Base-by-base conservation (phyloP, 768 basidiomycete species). In the Coprinellus aureogranulatus region DNA sequence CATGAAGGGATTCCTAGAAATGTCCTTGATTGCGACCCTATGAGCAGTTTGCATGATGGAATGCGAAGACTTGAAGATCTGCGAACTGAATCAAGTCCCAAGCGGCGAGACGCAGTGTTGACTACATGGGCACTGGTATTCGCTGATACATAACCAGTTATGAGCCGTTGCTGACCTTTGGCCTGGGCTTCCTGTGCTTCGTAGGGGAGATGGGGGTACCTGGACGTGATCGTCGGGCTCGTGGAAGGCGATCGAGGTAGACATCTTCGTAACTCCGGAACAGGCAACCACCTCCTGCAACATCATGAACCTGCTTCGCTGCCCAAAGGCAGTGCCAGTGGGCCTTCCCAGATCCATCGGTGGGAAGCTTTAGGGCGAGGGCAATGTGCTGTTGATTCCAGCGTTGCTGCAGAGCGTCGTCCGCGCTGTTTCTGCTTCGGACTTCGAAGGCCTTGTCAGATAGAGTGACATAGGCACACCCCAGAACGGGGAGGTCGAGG, bases 291-390 rank as follows among this genome's bases (percentile, higher is more conserved):
- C 75, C 76, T 4, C 62, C 65, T 14, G 61, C 50, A 28, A 70
- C 66, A 64, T 84, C 78, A 58, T 78, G 73, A 59, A 86, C 85
- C 23, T 77, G 72, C 58, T 85, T 74, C 26, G 76, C 77, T n/a
- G 84, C 85, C 83, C 82, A 87, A 34, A 87, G 77, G 67, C 83
- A 86, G 57, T 85, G 82, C 85, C 85, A 88, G 10, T 70, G 64
- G 22, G 65, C 57, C n/a, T 16, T 47, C 12, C 44, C 48, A 4
- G 46, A 30, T 20, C 54, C 57, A 26, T 75, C 70, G 67, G 75
- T 78, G 41, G 72, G 66, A 58, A 84, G 84, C 61, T 83, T 84
- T 70, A 87, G 71, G 22, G 81, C 85, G 22, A 87, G 70, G 23
- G 62, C 78, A 25, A 73, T 68, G 63, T 82, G 80, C 26, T 71